Conservation (phyloP, 306 rosid genomes). For the Sindora glabra region DNA sequence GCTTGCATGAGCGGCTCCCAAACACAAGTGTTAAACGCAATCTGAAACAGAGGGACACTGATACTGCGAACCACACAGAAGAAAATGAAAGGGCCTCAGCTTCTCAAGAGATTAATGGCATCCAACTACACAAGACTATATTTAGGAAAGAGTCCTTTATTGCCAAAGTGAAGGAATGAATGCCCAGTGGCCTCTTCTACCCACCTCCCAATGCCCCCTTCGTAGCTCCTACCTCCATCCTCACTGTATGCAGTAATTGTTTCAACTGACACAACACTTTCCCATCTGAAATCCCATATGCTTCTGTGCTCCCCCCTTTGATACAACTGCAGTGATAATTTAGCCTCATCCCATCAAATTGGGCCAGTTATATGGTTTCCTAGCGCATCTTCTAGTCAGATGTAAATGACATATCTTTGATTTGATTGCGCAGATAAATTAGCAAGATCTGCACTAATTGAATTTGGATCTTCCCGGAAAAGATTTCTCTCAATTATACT, state of each 20-base stretch:
- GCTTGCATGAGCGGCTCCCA: no score
- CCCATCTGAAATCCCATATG: not conserved
- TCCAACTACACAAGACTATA: slow-evolving; percentile 21
- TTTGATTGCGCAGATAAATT: no score
- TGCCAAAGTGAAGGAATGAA: slow-evolving; percentile 12
- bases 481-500: no score
- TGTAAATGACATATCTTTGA: no score
- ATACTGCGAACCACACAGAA: not conserved
- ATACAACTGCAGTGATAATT: no score
- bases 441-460: no score
- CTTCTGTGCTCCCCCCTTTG: slow-evolving; percentile 2
- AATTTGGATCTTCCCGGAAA: no score
- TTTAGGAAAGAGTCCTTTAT: slow-evolving; percentile 25
- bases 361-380: no score
- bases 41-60: not conserved
- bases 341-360: not conserved
- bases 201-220: slow-evolving; percentile 19
- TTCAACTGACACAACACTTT: not conserved
- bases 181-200: slow-evolving; percentile 26
- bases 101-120: slow-evolving; percentile 15
- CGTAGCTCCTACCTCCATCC: slow-evolving; percentile 28
- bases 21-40: not conserved
- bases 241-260: slow-evolving; percentile 17
- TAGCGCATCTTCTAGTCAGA: no score
- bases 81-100: not conserved